Base-by-base conservation (phyloP, 108 stramenopile genomes). In the Cyclotella cryptica region DNA sequence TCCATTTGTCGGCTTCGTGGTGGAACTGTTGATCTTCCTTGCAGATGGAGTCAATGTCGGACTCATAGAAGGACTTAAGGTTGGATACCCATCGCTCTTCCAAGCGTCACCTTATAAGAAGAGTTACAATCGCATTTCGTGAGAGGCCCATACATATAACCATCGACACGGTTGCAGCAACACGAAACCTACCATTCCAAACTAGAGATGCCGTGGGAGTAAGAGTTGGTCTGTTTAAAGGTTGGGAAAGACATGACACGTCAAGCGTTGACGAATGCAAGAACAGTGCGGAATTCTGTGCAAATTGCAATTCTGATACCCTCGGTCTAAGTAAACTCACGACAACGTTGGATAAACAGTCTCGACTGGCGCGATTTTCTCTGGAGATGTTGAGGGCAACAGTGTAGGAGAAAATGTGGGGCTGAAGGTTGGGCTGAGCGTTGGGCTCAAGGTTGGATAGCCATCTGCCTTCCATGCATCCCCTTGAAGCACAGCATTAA, bases 381-480 rank as follows among this genome's bases (percentile, higher is more conserved):
- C 55, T 1, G 55, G 55, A 24, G 55, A 55, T 55, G 9, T n/a
- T 49, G 47, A 49, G 15, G 47, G 47, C 15, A n/a, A 49, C 3
- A 49, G 47, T 3, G 55, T 55, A 55, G 61, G 61, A 12, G n/a
- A 22, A 21, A 55, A 24, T 24, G 39, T 62, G 10, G 61, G 61
- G 40, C 61, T 62, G 14, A 62, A 40, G 18, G 61, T 40, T 11
- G 39, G 61, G 19, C 11, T 55, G 11, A 55, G 24, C 6, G 39
- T 62, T 40, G 61, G 61, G 40, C 61, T 62, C 3, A 62, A 40
- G 40, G 61, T 40, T 11, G 39, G 61, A 42, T 40, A 42, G 15
- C 61, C 61, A 40, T 62, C 61, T 13, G n/a, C 19, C 39, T 62
- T n/a, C 61, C 61, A 62, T 42, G 61, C 29, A 62, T 62, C 61